phyloP scores from a whole-genome alignment of 2,329 filamentous ascomycete genomes.

The Cadophora sp. region DNA sequence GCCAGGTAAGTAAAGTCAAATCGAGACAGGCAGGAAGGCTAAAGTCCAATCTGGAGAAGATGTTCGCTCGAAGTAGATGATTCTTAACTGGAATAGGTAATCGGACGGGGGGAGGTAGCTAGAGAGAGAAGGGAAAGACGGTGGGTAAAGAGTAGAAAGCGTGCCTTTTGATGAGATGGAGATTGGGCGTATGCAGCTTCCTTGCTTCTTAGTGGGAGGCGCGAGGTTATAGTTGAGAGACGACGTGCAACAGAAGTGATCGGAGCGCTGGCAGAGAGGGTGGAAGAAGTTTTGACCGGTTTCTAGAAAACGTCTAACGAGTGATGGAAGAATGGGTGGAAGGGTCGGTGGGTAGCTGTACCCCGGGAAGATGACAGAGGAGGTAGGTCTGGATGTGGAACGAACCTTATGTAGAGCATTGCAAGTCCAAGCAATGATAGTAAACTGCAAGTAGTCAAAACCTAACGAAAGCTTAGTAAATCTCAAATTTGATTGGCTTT shows the following conservation, averaged over 20 bases:
- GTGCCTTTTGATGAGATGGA: background rate
- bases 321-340: background rate
- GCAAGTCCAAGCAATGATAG: background rate
- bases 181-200: conserved; percentile 12
- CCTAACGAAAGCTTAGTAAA: background rate
- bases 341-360: background rate
- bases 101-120: background rate
- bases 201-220: conserved; percentile 13
- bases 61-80: background rate
- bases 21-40: too few relatives aligned
- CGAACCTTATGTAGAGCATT: conserved; percentile 2
- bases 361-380: background rate
- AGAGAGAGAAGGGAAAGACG: background rate
- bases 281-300: conserved; percentile 6
- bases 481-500: background rate
- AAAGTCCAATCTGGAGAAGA: background rate
- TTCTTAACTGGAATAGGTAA: background rate
- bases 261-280: background rate
- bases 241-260: conserved; percentile 11
- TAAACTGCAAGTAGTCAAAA: background rate
- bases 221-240: conserved; percentile 11
- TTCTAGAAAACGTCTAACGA: conserved; percentile 6
- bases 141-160: conserved; percentile 1
- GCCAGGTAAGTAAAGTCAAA: too few relatives aligned
- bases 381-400: background rate